phyloP scores from a whole-genome alignment of 2,329 filamentous ascomycete species.

The Helotiales sp. region DNA sequence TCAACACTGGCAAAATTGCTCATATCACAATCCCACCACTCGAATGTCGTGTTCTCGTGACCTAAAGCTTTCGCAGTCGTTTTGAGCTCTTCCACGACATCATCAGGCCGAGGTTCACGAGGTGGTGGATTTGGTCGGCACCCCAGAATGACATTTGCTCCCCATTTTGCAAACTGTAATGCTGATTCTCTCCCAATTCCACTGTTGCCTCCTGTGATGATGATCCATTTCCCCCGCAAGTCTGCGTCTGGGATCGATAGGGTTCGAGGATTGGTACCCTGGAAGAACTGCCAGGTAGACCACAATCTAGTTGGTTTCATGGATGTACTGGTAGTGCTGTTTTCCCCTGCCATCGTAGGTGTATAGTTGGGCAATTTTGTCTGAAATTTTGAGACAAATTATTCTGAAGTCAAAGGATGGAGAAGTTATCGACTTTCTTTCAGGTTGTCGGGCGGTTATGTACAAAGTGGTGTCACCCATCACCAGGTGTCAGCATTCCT shows the following conservation, averaged over 20 bases:
- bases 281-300: slow-evolving; percentile 12
- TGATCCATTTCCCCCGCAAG: slow-evolving; percentile 32
- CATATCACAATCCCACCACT: slow-evolving; percentile 42
- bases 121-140: slow-evolving; percentile 42
- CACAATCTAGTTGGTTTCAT: slow-evolving; percentile 7
- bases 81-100: slow-evolving; percentile 33
- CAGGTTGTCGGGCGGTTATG: no score
- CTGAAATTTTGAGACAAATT: background rate
- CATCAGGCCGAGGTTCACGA: slow-evolving; percentile 37
- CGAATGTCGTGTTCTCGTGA: slow-evolving; percentile 29
- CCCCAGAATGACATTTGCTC: slow-evolving; percentile 48
- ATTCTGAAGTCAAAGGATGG: no score
- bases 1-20: slow-evolving; percentile 37
- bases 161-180: slow-evolving; percentile 44
- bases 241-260: slow-evolving; percentile 20
- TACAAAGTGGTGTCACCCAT: no score
- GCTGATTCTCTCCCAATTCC: slow-evolving; percentile 50
- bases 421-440: no score
- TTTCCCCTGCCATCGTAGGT: background rate
- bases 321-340: background rate
- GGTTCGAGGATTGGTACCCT: slow-evolving; percentile 1
- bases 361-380: background rate
- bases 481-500: no score
- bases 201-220: slow-evolving; percentile 51
- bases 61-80: slow-evolving; percentile 11